Base-by-base conservation (phyloP, 352 stramenopile species). In the Phytophthora fragariaefolia region DNA sequence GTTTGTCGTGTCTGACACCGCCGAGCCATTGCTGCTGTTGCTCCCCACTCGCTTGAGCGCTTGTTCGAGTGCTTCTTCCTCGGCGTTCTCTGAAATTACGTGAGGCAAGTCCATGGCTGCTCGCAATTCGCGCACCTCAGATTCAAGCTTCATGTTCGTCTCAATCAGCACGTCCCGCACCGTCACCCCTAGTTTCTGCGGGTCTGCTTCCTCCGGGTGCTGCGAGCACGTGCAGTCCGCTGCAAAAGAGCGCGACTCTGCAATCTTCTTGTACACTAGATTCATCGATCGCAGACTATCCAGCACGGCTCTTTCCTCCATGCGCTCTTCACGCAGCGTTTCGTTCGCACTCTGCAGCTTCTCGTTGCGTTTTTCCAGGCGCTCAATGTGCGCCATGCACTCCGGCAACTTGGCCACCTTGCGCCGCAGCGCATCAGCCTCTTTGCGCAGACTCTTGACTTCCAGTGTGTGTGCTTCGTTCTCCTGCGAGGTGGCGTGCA, bases 211-310 rank as follows among this genome's bases (percentile, higher is more conserved):
- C 22, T 80, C 65, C 10, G 51, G 55, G 1, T 76, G 60, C 24
- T 69, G 59, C 3, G 43, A 60, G 32, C 69, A 66, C 5, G 62
- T 59, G 38, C 63, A 74, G 26, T 79, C 74, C 3, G 52, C 57
- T 6, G 69, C 70, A 64, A 89, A 86, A 12, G 79, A 69, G 6
- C 76, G 69, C 12, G 82, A 83, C 52, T 90, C 82, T 9, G 77
- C 80, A 23, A 89, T 88, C 81, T 87, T 81, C 74, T 89, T 91
- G 60, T 91, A 91, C 66, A 86, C 84, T 1, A 85, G 50, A 42
- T 85, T 87, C 72, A 89, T 88, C 2, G 80, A 80, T 10, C 77
- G 78, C 2, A 90, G 63, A 64, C 86, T 94, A 36, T 91, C 82
- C 38, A 87, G 74, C 13, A 94, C 59, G 20, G 76, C 79, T 26